phyloP scores from a whole-genome alignment of 257 asterid genomes.

The Henckelia pumila region DNA sequence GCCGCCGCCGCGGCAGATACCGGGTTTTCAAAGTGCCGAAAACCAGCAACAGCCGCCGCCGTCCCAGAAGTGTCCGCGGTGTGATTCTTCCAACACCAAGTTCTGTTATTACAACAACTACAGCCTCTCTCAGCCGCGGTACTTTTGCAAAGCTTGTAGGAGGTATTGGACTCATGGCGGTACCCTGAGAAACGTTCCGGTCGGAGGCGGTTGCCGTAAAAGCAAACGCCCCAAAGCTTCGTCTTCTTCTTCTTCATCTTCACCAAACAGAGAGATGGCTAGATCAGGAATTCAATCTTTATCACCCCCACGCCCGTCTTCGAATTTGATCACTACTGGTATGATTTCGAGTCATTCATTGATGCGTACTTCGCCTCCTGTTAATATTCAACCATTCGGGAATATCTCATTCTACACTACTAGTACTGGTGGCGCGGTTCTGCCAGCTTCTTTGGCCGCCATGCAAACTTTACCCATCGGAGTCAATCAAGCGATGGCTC shows the following conservation, averaged over 20 bases:
- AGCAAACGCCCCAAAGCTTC: slow-evolving; percentile 38
- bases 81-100: slow-evolving; percentile 49
- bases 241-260: slow-evolving; percentile 12
- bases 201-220: slow-evolving; percentile 50
- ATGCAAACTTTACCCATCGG: background rate
- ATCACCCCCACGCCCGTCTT: slow-evolving; percentile 18
- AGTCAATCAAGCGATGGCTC: background rate
- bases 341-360: slow-evolving; percentile 12
- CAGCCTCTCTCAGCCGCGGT: slow-evolving; percentile 58
- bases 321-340: background rate
- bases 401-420: background rate
- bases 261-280: slow-evolving; percentile 23
- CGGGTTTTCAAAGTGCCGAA: slow-evolving; percentile 24
- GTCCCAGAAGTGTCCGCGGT: slow-evolving; percentile 51
- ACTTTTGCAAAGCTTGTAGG: slow-evolving; percentile 50
- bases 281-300: slow-evolving; percentile 8
- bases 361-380: slow-evolving; percentile 20
- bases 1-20: slow-evolving; percentile 23
- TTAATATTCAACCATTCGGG: background rate
- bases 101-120: slow-evolving; percentile 59
- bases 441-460: background rate
- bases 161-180: slow-evolving; percentile 62
- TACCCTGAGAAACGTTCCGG: slow-evolving; percentile 54
- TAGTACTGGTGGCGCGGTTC: background rate
- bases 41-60: slow-evolving; percentile 36